Conservation (phyloP, 495 filamentous ascomycete genomes). For the Penicillium lividum region DNA sequence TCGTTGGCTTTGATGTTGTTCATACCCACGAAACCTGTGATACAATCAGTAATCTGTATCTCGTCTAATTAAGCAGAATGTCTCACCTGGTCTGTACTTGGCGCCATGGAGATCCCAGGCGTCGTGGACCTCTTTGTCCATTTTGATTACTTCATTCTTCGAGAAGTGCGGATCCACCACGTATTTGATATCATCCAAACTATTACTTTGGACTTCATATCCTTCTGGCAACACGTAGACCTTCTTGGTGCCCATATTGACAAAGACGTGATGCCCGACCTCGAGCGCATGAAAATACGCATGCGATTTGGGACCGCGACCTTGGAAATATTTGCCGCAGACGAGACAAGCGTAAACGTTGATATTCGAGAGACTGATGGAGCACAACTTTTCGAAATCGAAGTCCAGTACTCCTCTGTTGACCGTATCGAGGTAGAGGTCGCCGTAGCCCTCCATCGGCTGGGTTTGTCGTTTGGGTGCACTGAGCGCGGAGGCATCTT, state of each 20-base stretch:
- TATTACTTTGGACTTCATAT: conserved; percentile 94
- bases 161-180: conserved; percentile 90
- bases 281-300: conserved; percentile 98
- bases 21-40: conserved; percentile 86
- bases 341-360: conserved; percentile 98
- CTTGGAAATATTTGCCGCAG: conserved; percentile 97
- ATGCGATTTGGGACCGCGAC: conserved; percentile 87
- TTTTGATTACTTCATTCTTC: conserved; percentile 71
- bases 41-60: conserved; percentile 12
- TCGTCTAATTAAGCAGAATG: background rate
- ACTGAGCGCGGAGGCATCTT: conserved; percentile 43
- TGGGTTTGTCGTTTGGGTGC: conserved; percentile 64
- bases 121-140: conserved; percentile 75
- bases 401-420: conserved; percentile 85
- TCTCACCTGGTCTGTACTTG: conserved; percentile 76
- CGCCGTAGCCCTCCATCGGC: conserved; percentile 85
- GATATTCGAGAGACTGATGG: conserved; percentile 91
- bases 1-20: conserved; percentile 99
- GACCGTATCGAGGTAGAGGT: conserved; percentile 98
- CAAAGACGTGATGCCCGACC: conserved; percentile 90
- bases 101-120: conserved; percentile 78
- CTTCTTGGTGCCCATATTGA: conserved; percentile 94
- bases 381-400: conserved; percentile 98
- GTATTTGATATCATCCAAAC: conserved; percentile 97
- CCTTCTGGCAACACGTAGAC: conserved; percentile 96